Evolutionary conservation across 352 stramenopile species (phyloP), one percentile per base, ranked within the genome.

Genomic region (Elongisporangium undulatum): DNA sequence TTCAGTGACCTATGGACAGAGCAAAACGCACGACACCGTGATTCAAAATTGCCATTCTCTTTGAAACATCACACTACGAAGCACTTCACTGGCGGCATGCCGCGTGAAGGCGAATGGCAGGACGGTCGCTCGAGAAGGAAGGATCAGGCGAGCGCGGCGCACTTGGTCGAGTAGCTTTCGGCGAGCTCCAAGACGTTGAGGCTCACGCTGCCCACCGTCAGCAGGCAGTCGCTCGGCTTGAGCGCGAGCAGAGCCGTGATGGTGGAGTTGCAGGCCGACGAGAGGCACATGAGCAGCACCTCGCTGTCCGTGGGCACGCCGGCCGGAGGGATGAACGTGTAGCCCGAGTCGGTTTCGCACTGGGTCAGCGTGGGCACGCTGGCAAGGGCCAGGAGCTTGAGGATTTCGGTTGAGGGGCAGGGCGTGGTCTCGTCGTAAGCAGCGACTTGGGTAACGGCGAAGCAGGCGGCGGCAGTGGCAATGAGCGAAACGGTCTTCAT

Each of bases 181-280:
- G 68, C 53, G 51, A 85, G 58, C 56, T 81, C 41, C 52, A 78
- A 63, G 53, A 83, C 65, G 63, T 83, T 86, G 59, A 86, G 66
- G 22, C 53, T 64, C 39, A 75, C 67, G 21, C 54, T 64, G 53
- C 69, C 64, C 64, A 82, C 76, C 68, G 72, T 53, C 52, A 72
- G 62, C 22, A 78, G 60, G 58, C 76, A 86, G 65, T 86, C 76
- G 3, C 64, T 10, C 8, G 76, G 76, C 4, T 69, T 17, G 29
- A 83, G 55, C 22, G 57, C 58, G 48, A 72, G 29, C 6, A 86
- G 41, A 49, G 66, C 63, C 17, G 51, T 23, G 57, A 85, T 69
- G 21, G 68, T 69, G 55, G 63, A 66, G 56, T 66, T 48, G 53
- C 72, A 81, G 22, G 72, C 67, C 38, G 59, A 17, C 54, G 66